phyloP scores from a whole-genome alignment of 2,329 filamentous ascomycete genomes.

The Colletotrichum theobromicola region DNA sequence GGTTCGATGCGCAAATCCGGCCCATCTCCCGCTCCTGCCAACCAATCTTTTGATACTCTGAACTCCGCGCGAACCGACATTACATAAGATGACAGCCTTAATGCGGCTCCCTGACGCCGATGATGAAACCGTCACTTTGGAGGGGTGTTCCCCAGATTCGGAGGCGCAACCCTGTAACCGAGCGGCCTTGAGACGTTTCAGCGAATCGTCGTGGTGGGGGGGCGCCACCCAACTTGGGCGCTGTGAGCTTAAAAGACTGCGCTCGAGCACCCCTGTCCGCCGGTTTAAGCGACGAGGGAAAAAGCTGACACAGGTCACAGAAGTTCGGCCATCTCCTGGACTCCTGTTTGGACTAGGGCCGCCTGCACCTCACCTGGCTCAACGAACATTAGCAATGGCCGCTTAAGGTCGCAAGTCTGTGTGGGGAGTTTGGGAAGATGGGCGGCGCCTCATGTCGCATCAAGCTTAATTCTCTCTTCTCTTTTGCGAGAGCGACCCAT shows the following conservation, averaged over 20 bases:
- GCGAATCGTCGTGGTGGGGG: constrained; percentile 9
- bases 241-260: not conserved
- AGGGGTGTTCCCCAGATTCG: constrained; percentile 1
- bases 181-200: constrained; percentile 18
- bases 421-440: not conserved
- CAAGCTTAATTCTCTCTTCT: constrained; percentile 1
- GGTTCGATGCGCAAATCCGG: constrained; percentile 1
- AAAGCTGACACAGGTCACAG: constrained; percentile 4
- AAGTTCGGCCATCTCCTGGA: constrained; percentile 1
- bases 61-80: not conserved
- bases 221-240: not conserved
- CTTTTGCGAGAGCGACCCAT: not conserved
- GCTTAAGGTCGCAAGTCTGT: constrained; percentile 3
- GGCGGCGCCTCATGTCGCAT: constrained; percentile 1
- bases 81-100: not conserved
- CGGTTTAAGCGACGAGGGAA: not conserved
- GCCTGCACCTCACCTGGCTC: not conserved
- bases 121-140: not conserved
- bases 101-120: not conserved
- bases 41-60: not conserved
- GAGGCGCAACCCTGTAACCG: constrained; percentile 9
- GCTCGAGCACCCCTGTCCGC: not conserved
- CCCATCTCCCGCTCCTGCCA: constrained; percentile 12
- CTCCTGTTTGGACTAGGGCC: constrained; percentile 13
- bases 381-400: not conserved